Conservation (phyloP, 139 green algal genomes). For the Volvox reticuliferus region DNA sequence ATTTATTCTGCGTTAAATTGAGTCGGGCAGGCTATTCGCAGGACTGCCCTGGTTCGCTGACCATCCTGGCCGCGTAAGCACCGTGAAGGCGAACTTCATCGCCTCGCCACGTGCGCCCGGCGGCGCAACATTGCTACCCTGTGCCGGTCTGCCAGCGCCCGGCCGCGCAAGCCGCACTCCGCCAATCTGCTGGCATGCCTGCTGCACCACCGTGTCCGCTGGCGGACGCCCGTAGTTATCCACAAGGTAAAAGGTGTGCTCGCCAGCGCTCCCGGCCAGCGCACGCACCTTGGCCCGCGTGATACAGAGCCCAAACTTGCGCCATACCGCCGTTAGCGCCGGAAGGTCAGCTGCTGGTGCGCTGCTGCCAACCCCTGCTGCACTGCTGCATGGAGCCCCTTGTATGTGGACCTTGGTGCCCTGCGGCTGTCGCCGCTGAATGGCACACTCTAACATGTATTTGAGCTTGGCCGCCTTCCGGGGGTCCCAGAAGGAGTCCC, state of each 20-base stretch:
- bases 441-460: constrained; percentile 67
- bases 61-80: neutral
- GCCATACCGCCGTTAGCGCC: constrained; percentile 62
- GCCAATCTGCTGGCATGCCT: constrained; percentile 45
- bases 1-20: neutral
- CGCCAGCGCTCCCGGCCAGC: neutral
- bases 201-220: constrained; percentile 31
- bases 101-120: neutral
- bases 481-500: constrained; percentile 43
- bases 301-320: constrained; percentile 61
- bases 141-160: neutral
- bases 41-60: neutral
- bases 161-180: constrained; percentile 18
- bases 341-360: constrained; percentile 35
- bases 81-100: constrained; percentile 17
- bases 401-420: constrained; percentile 82
- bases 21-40: neutral
- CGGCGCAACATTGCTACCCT: neutral
- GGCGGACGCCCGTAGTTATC: constrained; percentile 29
- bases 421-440: constrained; percentile 67
- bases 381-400: neutral
- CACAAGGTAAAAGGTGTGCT: constrained; percentile 48
- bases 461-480: constrained; percentile 66
- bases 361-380: neutral
- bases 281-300: constrained; percentile 59